These are phyloP conservation scores for Talaromyces verruculosus DNA, from an alignment of 2,329 filamentous ascomycete species.

Conservation along the genomic window DNA sequence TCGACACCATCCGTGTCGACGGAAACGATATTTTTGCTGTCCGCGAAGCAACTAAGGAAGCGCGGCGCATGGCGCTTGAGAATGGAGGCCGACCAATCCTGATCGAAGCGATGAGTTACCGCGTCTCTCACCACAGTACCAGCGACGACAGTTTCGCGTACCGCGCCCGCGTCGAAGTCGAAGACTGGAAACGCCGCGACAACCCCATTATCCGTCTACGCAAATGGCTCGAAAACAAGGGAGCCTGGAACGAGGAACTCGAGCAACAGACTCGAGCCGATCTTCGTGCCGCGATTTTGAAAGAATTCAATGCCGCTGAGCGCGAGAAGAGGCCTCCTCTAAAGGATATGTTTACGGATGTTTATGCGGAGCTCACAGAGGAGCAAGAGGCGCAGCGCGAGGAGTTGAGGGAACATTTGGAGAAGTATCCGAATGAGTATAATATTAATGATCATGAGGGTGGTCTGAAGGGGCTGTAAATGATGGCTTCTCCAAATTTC, in stretches of 20 bases:
- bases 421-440: constrained; percentile 90
- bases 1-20: constrained; percentile 86
- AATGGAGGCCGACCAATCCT: constrained; percentile 80
- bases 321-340: constrained; percentile 56
- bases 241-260: constrained; percentile 78
- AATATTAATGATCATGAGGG: constrained; percentile 75
- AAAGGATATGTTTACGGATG: constrained; percentile 70
- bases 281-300: constrained; percentile 72
- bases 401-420: constrained; percentile 72
- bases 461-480: constrained; percentile 63
- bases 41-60: constrained; percentile 73
- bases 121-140: constrained; percentile 96
- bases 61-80: constrained; percentile 73
- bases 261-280: constrained; percentile 70
- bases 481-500: too few species aligned
- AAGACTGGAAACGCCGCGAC: constrained; percentile 88
- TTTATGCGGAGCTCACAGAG: constrained; percentile 84
- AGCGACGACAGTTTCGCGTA: constrained; percentile 97
- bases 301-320: constrained; percentile 74
- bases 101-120: constrained; percentile 95
- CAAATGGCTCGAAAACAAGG: constrained; percentile 85
- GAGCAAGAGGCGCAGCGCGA: constrained; percentile 74
- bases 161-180: constrained; percentile 85
- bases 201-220: constrained; percentile 82
- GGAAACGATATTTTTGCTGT: constrained; percentile 95